Percentiles rank a stretch among this genome's conserved stretches.
phyloP scores from a whole-genome alignment of 176 grass and related monocot species.

The Tillandsia fasciculata region DNA sequence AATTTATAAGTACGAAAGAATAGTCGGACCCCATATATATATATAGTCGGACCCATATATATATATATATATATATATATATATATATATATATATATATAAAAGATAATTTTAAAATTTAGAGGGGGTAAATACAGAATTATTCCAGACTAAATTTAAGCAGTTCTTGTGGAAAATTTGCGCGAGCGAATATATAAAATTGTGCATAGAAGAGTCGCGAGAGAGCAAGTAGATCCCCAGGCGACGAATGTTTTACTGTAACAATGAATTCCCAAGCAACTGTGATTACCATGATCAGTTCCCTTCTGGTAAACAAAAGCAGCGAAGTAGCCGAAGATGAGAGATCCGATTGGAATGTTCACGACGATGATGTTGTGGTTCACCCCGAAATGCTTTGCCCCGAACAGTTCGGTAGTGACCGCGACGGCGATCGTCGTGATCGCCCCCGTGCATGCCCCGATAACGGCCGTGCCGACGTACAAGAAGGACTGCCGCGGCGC shows the following conservation, averaged over 20 bases:
- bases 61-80: too few species aligned
- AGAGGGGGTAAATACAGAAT: too few species aligned
- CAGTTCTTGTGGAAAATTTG: background rate
- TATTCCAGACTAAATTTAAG: too few species aligned
- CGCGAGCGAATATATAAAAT: slow-evolving; percentile 48
- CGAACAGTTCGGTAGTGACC: slow-evolving; percentile 83
- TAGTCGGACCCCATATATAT: too few species aligned
- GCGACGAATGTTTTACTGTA: slow-evolving; percentile 53
- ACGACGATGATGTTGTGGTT: slow-evolving; percentile 94
- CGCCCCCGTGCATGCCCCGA: slow-evolving; percentile 88
- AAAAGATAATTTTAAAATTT: too few species aligned
- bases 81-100: too few species aligned
- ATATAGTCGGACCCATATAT: too few species aligned
- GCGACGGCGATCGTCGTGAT: slow-evolving; percentile 81
- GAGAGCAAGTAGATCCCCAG: slow-evolving; percentile 58
- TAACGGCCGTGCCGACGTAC: slow-evolving; percentile 59
- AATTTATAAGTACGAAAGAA: too few species aligned
- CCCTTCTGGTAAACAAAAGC: slow-evolving; percentile 63
- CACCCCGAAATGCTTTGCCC: slow-evolving; percentile 69
- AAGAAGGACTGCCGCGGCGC: slow-evolving; percentile 31
- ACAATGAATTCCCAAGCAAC: slow-evolving; percentile 54
- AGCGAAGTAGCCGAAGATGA: slow-evolving; percentile 85
- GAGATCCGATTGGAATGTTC: slow-evolving; percentile 77
- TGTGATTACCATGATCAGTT: slow-evolving; percentile 19
- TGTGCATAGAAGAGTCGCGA: slow-evolving; percentile 55